phyloP scores from a whole-genome alignment of 1,284 basidiomycete species.

The Macrocystidia cucumis region DNA sequence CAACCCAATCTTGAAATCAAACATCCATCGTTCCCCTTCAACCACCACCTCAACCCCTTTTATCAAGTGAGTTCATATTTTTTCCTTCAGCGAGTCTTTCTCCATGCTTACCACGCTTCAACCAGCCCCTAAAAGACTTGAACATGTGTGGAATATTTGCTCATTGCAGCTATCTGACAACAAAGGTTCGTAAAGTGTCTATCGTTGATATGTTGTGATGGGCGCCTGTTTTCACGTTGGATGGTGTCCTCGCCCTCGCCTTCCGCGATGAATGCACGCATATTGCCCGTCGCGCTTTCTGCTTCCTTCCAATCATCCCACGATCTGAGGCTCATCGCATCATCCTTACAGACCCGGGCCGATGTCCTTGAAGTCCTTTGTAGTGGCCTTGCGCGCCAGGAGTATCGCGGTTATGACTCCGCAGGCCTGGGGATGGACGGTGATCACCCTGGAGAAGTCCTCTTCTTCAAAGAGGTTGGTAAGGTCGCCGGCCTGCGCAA shows the following conservation, averaged over 20 bases:
- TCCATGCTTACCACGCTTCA: too few species aligned
- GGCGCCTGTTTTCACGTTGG: too few species aligned
- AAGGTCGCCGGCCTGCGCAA: constrained; percentile 95
- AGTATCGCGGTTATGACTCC: constrained; percentile 98
- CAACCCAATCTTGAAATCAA: too few species aligned
- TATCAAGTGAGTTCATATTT: too few species aligned
- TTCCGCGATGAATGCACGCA: too few species aligned
- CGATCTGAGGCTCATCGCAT: constrained; percentile 5
- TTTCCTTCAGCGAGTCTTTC: too few species aligned
- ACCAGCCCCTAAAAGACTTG: constrained; percentile 10
- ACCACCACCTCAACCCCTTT: too few species aligned
- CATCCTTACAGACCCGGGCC: constrained; percentile 68
- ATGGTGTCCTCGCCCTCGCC: too few species aligned
- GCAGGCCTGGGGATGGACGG: constrained; percentile 96
- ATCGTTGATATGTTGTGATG: too few species aligned
- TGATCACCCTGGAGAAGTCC: constrained; percentile 70
- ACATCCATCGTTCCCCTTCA: too few species aligned
- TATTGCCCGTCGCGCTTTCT: too few species aligned
- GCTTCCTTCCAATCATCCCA: constrained; percentile 4
- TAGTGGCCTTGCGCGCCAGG: constrained; percentile 90
- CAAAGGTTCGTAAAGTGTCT: constrained; percentile 68
- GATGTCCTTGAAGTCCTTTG: constrained; percentile 90
- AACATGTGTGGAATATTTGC: constrained; percentile 93
- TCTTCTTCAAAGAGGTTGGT: constrained; percentile 98
- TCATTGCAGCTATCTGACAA: constrained; percentile 90